Base-by-base conservation (phyloP, 2,329 filamentous ascomycete genomes). In the Nigrograna mackinnonii region DNA sequence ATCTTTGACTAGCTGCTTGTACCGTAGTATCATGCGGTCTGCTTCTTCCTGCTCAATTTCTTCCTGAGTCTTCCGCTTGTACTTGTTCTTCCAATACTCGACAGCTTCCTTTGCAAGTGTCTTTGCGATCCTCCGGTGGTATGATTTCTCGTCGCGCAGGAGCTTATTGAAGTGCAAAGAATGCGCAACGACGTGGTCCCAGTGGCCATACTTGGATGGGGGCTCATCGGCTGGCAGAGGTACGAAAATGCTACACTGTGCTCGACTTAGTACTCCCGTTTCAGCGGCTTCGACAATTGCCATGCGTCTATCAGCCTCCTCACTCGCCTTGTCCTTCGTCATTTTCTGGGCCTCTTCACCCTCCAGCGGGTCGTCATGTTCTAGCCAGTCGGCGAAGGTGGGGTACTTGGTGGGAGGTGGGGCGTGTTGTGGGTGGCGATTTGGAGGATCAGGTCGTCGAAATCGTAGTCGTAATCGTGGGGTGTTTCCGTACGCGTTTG, bases 131-230 rank as follows among this genome's bases (percentile, higher is more conserved):
- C 80, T 76, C 24, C 83, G 83, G 67, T 97, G 92, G 11, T 85
- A 79, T 49, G 82, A 82, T 54, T 91, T 87, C 66, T 99, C 94
- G 43, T 83, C 81, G 3, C 85, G 70, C 72, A 97, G 82, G 24
- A 97, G 76, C 57, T 84, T 87, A 35, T 89, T 84, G 55, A 97
- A 92, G 55, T 91, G 86, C 11, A 86, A 63, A 44, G 87, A 85
- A 47, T 95, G 91, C 35, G 85, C 85, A 34, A 87, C 77, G 39
- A 97, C 78, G 62, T 97, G 89, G 60, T 97, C 91, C 60, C 83
- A 80, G 54, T 95, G 91, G n/a, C 87, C 84, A 76, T 89, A 97
- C 58, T 94, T 89, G 39, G 80, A 79, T 0, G 83, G 80, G 0
- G 88, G 88, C 56, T 95, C 87, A 43, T 89, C 84, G 46, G 79